These are phyloP conservation scores for Trametes cinnabarina DNA, from an alignment of 768 basidiomycete genomes.

Conservation along the genomic window DNA sequence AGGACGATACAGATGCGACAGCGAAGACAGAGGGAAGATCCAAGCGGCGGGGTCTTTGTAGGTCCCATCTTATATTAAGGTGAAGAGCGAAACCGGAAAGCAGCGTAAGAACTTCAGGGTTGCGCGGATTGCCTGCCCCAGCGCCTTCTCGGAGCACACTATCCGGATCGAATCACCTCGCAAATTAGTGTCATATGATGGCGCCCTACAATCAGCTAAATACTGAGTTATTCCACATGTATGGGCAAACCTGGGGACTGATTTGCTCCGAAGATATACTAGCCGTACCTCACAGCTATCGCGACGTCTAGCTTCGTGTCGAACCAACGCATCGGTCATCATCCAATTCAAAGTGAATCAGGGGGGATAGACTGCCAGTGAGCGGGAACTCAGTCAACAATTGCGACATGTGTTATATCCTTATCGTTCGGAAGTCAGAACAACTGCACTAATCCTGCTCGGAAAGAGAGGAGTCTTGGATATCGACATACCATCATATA, in stretches of 20 bases:
- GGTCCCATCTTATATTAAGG: conserved; percentile 20
- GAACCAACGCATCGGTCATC: conserved; percentile 2
- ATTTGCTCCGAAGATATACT: conserved; percentile 11
- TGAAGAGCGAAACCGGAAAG: conserved; percentile 9
- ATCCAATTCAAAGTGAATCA: conserved; percentile 11
- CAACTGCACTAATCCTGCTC: too few relatives aligned
- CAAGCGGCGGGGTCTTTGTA: conserved; percentile 15
- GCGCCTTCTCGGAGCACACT: conserved; percentile 1
- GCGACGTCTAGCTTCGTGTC: neutral
- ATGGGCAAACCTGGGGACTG: neutral
- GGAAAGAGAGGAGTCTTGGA: neutral
- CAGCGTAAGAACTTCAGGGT: conserved; percentile 18
- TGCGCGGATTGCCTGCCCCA: conserved; percentile 4
- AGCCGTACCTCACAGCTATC: conserved; percentile 8
- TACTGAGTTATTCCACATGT: conserved; percentile 2
- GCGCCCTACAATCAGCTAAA: conserved; percentile 8
- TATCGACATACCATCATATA: conserved; percentile 1
- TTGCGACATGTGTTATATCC: neutral
- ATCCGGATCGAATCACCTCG: neutral
- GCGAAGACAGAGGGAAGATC: neutral
- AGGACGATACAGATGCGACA: too few relatives aligned
- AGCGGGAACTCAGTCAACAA: neutral
- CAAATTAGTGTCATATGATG: conserved; percentile 11
- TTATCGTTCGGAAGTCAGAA: neutral
- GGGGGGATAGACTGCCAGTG: conserved; percentile 3